These are phyloP conservation scores for Leptographium lundbergii DNA, from an alignment of 2,329 filamentous ascomycete species.

Conservation along the genomic window DNA sequence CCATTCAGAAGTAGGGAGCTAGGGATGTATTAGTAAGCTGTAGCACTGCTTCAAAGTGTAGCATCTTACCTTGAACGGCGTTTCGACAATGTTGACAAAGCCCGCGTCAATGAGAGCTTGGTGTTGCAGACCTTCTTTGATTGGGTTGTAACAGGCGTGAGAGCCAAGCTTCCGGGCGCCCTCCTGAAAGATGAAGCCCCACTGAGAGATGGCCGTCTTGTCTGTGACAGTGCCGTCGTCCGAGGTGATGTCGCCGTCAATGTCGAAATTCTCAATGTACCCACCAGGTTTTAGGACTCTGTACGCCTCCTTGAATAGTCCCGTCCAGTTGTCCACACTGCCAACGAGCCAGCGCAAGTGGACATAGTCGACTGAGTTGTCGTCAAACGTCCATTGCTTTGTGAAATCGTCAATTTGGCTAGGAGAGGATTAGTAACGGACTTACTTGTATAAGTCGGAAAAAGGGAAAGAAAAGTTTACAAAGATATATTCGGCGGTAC, in stretches of 20 bases:
- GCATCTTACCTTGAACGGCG: no score
- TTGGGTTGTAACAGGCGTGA: slow-evolving; percentile 28
- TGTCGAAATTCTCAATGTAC: slow-evolving; percentile 14
- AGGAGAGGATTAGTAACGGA: no score
- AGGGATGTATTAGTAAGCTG: no score
- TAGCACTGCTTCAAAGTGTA: no score
- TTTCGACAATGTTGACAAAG: slow-evolving; percentile 35
- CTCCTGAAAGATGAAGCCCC: slow-evolving; percentile 5
- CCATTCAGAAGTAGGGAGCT: no score
- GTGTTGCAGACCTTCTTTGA: slow-evolving; percentile 37
- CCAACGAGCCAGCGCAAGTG: slow-evolving; percentile 43
- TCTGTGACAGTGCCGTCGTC: slow-evolving; percentile 16
- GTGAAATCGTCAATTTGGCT: slow-evolving; percentile 46
- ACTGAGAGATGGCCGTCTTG: slow-evolving; percentile 12
- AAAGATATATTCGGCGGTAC: slow-evolving; percentile 22
- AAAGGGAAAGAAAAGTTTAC: not conserved
- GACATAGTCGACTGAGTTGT: slow-evolving; percentile 42
- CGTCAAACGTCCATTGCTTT: slow-evolving; percentile 30
- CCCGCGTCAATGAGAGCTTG: slow-evolving; percentile 41
- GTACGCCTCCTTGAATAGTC: slow-evolving; percentile 27
- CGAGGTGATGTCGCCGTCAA: not conserved
- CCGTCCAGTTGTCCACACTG: slow-evolving; percentile 37
- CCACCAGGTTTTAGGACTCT: slow-evolving; percentile 15
- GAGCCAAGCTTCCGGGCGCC: slow-evolving; percentile 30
- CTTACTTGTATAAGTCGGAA: not conserved